Conservation (phyloP, 768 basidiomycete species). For the Leccinum disarticulatum region DNA sequence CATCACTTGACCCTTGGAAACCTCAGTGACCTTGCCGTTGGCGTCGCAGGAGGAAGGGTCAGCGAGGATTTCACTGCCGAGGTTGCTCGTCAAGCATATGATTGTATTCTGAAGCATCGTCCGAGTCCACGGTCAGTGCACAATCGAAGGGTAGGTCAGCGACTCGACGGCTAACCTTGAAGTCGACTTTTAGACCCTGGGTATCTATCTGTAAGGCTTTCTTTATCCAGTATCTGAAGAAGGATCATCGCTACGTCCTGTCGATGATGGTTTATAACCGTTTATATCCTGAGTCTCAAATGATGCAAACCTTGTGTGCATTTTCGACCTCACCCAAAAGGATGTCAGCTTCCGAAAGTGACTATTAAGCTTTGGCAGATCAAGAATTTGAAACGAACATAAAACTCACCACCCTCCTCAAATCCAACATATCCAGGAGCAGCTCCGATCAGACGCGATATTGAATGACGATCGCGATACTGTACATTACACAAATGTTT, state of each 20-base stretch:
- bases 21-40: conserved; percentile 61
- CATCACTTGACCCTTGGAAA: no score
- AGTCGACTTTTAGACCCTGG: conserved; percentile 89
- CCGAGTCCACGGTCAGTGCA: conserved; percentile 1
- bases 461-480: conserved; percentile 32
- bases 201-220: conserved; percentile 86
- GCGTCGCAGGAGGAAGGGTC: conserved; percentile 56
- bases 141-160: background rate
- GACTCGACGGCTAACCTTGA: conserved; percentile 53
- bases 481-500: no score
- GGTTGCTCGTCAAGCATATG: conserved; percentile 86
- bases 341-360: conserved; percentile 47
- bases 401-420: conserved; percentile 63
- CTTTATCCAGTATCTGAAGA: conserved; percentile 90
- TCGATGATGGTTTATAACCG: background rate
- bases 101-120: conserved; percentile 75
- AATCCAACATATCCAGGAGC: conserved; percentile 76
- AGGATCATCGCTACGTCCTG: conserved; percentile 88
- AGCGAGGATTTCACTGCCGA: conserved; percentile 76
- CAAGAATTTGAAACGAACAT: background rate
- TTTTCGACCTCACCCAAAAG: conserved; percentile 69
- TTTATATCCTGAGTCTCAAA: background rate
- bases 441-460: conserved; percentile 90
- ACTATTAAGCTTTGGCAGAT: background rate
- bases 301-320: conserved; percentile 52